Percentiles rank a stretch among this genome's conserved stretches.
Evolutionary conservation across 2,329 filamentous ascomycete genomes (phyloP).

Genomic region (Botrytis elliptica): DNA sequence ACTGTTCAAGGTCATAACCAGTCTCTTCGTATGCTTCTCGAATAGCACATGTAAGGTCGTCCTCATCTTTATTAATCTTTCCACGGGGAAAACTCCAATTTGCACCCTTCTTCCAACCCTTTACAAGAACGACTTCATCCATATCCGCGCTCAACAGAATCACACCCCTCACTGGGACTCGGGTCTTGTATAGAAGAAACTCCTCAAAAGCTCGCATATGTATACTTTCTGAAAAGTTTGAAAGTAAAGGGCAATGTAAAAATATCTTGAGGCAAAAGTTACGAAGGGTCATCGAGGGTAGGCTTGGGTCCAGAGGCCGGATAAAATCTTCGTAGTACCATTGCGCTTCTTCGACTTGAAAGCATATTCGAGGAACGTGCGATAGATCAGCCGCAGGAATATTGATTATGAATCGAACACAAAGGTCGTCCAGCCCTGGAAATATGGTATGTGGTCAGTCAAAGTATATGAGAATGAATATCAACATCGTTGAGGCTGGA

Average conservation of each 20-base stretch:
- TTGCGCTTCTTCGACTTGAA: constrained; percentile 98
- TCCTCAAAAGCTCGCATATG: constrained; percentile 84
- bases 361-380: constrained; percentile 91
- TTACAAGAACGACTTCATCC: constrained; percentile 90
- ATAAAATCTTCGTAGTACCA: constrained; percentile 99
- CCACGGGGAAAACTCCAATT: constrained; percentile 96
- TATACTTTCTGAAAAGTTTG: constrained; percentile 73
- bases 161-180: constrained; percentile 89
- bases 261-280: constrained; percentile 89
- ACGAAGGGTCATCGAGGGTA: constrained; percentile 82
- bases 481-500: not conserved
- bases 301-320: constrained; percentile 77
- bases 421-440: constrained; percentile 92
- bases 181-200: constrained; percentile 91
- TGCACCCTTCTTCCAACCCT: constrained; percentile 95
- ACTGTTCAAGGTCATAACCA: constrained; percentile 75
- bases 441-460: constrained; percentile 26
- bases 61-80: constrained; percentile 97
- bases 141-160: constrained; percentile 92
- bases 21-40: constrained; percentile 97
- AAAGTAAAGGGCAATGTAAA: constrained; percentile 86
- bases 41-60: constrained; percentile 88
- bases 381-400: constrained; percentile 87
- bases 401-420: constrained; percentile 97
- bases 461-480: not conserved